Evolutionary conservation across 2,329 filamentous ascomycete species (phyloP).

Genomic region (Diaporthe amygdali): DNA sequence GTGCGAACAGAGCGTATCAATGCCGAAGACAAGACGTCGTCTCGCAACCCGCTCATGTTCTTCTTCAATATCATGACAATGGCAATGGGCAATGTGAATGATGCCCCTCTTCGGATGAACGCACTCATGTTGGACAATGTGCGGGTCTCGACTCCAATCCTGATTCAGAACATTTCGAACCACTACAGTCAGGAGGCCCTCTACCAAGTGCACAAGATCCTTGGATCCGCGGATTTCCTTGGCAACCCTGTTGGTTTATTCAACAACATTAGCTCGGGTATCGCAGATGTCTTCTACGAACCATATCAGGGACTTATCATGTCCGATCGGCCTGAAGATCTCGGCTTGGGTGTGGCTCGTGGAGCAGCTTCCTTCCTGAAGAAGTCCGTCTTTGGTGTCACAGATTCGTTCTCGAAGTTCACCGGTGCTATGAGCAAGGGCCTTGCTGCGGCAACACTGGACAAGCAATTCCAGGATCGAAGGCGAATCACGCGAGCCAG

Average conservation of each 20-base stretch:
- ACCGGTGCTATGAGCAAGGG: conserved; percentile 98
- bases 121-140: conserved; percentile 95
- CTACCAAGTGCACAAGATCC: conserved; percentile 95
- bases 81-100: conserved; percentile 99
- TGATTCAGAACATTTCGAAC: conserved; percentile 85
- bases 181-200: conserved; percentile 98
- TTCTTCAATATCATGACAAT: conserved; percentile 98
- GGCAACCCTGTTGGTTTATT: conserved; percentile 97
- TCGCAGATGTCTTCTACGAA: conserved; percentile 98
- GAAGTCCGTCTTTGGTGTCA: conserved; percentile 97
- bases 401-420: conserved; percentile 96
- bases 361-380: conserved; percentile 97
- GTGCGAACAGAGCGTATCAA: conserved; percentile 97
- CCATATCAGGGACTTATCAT: conserved; percentile 96
- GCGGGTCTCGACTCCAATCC: conserved; percentile 81
- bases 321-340: conserved; percentile 92
- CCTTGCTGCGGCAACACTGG: conserved; percentile 90
- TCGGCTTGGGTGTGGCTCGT: conserved; percentile 94
- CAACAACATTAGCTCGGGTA: conserved; percentile 96
- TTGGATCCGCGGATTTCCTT: conserved; percentile 96
- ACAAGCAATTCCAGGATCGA: conserved; percentile 98
- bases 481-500: conserved; percentile 91
- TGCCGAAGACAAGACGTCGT: conserved; percentile 90
- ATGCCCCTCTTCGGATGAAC: conserved; percentile 92
- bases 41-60: conserved; percentile 95